Percentiles rank a stretch among this genome's conserved stretches.
These are phyloP conservation scores for Aureobasidium melanogenum DNA, from an alignment of 2,329 filamentous ascomycete genomes.

Conservation along the genomic window DNA sequence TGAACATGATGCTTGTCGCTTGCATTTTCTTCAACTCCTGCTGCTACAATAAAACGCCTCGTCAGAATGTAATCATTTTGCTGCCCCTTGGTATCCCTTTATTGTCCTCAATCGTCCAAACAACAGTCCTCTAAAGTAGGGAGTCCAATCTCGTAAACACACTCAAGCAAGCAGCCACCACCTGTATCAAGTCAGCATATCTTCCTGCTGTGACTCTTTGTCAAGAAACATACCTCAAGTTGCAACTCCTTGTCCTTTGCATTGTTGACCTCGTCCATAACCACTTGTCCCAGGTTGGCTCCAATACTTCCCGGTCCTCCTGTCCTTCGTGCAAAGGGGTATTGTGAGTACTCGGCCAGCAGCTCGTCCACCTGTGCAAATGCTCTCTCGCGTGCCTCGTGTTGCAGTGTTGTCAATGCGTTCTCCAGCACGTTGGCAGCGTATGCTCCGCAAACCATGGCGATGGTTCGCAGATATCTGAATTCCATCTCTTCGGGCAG, in stretches of 20 bases:
- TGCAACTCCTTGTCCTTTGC: conserved; percentile 92
- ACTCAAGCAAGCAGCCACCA: conserved; percentile 88
- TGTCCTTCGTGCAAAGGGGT: conserved; percentile 79
- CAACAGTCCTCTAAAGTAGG: conserved; percentile 54
- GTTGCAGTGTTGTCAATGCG: conserved; percentile 84
- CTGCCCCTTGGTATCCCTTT: conserved; percentile 3
- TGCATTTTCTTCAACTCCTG: background rate
- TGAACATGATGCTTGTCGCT: conserved; percentile 7
- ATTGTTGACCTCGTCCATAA: conserved; percentile 77
- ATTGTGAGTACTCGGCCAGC: conserved; percentile 92
- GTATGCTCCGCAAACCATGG: conserved; percentile 97
- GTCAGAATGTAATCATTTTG: conserved; percentile 4
- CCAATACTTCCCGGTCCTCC: conserved; percentile 75
- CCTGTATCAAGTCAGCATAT: conserved; percentile 35
- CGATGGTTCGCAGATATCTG: conserved; percentile 80
- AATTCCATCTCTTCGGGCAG: conserved; percentile 92
- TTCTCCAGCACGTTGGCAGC: conserved; percentile 98
- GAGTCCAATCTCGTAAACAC: conserved; percentile 98
- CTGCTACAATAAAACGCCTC: conserved; percentile 7
- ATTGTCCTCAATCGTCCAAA: background rate
- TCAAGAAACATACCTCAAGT: conserved; percentile 61
- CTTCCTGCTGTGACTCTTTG: background rate
- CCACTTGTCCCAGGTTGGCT: conserved; percentile 80
- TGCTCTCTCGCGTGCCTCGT: conserved; percentile 86
- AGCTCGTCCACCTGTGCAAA: conserved; percentile 97